Base-by-base conservation (phyloP, 2,329 filamentous ascomycete genomes). In the Aspergillus transmontanensis region DNA sequence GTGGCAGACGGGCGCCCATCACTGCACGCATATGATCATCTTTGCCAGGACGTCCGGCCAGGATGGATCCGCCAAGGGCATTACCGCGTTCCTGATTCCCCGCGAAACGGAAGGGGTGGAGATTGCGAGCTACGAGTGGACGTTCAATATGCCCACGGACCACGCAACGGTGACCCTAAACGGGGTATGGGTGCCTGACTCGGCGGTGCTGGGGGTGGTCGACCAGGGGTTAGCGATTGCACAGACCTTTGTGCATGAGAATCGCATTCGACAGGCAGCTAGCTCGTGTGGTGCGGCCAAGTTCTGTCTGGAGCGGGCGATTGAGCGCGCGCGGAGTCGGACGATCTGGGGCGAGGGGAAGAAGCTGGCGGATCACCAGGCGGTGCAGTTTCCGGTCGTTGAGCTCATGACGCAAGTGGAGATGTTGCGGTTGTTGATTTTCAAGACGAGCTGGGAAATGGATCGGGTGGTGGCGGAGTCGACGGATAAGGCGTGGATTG, bases 171-270 rank as follows among this genome's bases (percentile, higher is more conserved):
- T 41, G 6, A 41, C 16, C 6, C 16, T 41, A 2, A 41, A 41
- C 7, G 39, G 6, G 16, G 39, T 41, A 6, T 41, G 39, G 16
- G 39, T 41, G 39, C 39, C 39, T 3, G 39, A n/a, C 1, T 41
- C 39, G 39, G 39, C 84, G 1, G 76, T 88, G 39, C 77, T 89
- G 1, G 86, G 86, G 0, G 76, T 79, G 1, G 67, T 84, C 11
- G 83, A 85, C 64, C 78, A 81, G 50, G 86, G 87, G 11, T 80
- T 89, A 6, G 81, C 83, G 26, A 84, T 89, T 56, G 87, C 87
- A 1, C 87, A 89, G 76, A 86, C 86, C 2, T 89, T 89, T 72
- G 86, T 88, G 3, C 86, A 89, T 73, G 87, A 89, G 70, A 89
- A 89, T 73, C 83, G 87, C 51, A 86, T 89, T 68, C 82, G 87